Evolutionary conservation across 1,284 basidiomycete genomes (phyloP), one percentile per base, ranked within the genome.

Genomic region (Cutaneotrichosporon cyanovorans): DNA sequence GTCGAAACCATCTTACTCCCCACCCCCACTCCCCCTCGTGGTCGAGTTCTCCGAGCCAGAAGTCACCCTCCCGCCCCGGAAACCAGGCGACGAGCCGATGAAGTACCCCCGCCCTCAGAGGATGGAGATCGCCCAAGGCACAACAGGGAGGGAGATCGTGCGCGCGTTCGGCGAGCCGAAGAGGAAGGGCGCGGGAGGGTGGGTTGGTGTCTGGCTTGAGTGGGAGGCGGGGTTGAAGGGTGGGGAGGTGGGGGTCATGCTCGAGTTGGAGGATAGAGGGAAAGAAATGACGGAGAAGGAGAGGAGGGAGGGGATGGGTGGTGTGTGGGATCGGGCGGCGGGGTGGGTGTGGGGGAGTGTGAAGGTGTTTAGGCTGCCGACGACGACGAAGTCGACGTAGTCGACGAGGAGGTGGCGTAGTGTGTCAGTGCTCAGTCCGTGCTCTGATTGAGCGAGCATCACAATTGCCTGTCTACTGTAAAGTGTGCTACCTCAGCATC

Each of bases 151-250:
- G 58, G 80, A 86, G 1, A 80, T 95, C 50, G 83, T 92, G 3
- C 63, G 71, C 15, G 62, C 66, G 31, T 68, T 92, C 25, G 88
- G 88, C 16, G 89, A 92, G 68, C 89, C 89, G 7, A 78, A 78
- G 58, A 77, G 85, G 45, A 93, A 92, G 63, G 89, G 89, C 6
- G 87, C 88, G 20, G 87, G 87, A 0, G 84, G 84, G n/a, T 87
- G 84, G 34, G 85, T 91, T 55, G 82, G 81, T 16, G 88, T 91
- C 51, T 93, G 87, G 85, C 84, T 87, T 57, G 88, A 92, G 66
- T 92, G 87, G 87, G 76, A 79, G n/a, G 52, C 41, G 14, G 31
- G 53, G 3, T 0, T 34, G 8, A 34, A 16, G 16, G 32, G 32
- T 15, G 32, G 16, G 21, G 40, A 43, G 16, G 33, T 65, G 3